Percentiles rank a stretch among this genome's conserved stretches.
These are phyloP conservation scores for Collybia nuda DNA, from an alignment of 768 basidiomycete species.

Conservation along the genomic window DNA sequence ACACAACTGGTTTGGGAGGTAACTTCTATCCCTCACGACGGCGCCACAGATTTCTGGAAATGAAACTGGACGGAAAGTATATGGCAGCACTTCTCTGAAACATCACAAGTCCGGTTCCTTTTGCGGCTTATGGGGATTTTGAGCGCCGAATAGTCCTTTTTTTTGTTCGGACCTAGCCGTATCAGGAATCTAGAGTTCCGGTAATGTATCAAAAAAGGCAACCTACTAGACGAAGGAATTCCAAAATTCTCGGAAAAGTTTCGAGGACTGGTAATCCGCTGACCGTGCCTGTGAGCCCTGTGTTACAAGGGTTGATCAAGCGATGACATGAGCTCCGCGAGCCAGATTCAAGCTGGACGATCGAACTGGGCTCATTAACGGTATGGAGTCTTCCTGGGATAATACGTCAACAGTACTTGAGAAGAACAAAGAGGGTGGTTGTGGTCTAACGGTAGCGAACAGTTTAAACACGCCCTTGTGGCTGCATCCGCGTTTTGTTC, in stretches of 20 bases:
- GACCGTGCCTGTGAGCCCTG: conserved; percentile 46
- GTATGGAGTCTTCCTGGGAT: conserved; percentile 35
- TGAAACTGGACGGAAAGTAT: conserved; percentile 21
- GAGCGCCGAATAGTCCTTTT: conserved; percentile 33
- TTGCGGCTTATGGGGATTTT: conserved; percentile 31
- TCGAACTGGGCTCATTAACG: conserved; percentile 40
- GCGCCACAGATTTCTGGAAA: conserved; percentile 33
- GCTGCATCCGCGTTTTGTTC: conserved; percentile 44
- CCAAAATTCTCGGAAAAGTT: conserved; percentile 43
- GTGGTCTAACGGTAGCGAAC: conserved; percentile 28
- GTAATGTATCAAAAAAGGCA: conserved; percentile 39
- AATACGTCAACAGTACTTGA: conserved; percentile 44
- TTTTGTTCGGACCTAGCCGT: conserved; percentile 48
- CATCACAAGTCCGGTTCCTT: conserved; percentile 29
- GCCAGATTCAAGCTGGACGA: conserved; percentile 39
- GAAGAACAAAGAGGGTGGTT: conserved; percentile 38
- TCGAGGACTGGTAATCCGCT: conserved; percentile 43
- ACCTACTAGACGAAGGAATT: conserved; percentile 36
- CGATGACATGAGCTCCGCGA: conserved; percentile 43
- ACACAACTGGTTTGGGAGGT: conserved; percentile 1
- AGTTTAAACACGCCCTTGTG: conserved; percentile 31
- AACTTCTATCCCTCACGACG: conserved; percentile 14
- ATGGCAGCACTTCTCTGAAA: conserved; percentile 25
- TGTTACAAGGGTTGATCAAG: conserved; percentile 42
- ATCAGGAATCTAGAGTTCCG: conserved; percentile 51